Evolutionary conservation across 495 filamentous ascomycete genomes (phyloP), one percentile per base, ranked within the genome.

Genomic region (Glarea lozoyensis): DNA sequence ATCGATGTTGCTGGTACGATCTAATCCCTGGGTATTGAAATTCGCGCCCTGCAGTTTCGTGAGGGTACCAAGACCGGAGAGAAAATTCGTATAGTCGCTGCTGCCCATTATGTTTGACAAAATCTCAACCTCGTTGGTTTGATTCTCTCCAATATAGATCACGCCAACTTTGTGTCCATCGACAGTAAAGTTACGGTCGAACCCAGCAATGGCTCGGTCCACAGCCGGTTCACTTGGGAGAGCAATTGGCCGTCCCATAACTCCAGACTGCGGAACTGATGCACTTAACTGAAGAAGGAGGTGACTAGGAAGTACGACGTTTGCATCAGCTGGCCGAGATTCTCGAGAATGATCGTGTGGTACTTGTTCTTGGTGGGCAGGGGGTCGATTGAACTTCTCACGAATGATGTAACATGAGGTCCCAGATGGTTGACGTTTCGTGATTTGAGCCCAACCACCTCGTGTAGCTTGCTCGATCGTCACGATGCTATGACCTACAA

Each of bases 161-260:
- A 99, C 81, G 15, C 92, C 93, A 36, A 94, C 83, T 57, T 94
- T 94, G 61, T 99, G 88, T 10, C 88, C 84, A 61, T 99, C 93
- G 3, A 99, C 84, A 19, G 89, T 86, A 38, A 89, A 80, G 45
- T 76, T 95, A 20, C 80, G 79, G 59, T 97, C 93, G 60, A 99
- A 93, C 24, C 71, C 64, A 31, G 66, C 76, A 24, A 97, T 79
- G 0, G 86, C 82, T 42, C 89, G 77, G 23, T 75, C 68, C n/a
- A 81, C 81, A 15, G 72, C 73, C 5, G 90, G 86, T 55, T 94
- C 86, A 13, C 94, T 82, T 3, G 88, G 84, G 3, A 96, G 71
- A 2, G 81, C 76, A 38, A 96, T 80, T 0, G 84, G 88, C 29
- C 82, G 81, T 19, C 75, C 66, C 13, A 67, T 54, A 20, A 77